Evolutionary conservation across 164 flowering plant genomes (phyloP), one percentile per base, ranked within the genome.

Genomic region (Nymphaea colorata): DNA sequence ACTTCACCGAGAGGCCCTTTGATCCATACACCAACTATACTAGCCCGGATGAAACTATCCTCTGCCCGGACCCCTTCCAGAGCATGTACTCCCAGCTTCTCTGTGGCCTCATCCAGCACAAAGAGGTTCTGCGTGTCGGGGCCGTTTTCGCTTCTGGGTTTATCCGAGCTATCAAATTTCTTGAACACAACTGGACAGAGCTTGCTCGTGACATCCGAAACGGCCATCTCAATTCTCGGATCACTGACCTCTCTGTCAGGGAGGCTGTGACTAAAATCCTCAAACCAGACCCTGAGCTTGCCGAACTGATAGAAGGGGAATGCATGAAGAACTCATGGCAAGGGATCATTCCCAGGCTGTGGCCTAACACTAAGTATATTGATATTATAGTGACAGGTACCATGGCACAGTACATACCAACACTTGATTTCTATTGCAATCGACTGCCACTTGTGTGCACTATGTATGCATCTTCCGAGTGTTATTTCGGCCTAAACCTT

Each of bases 371-470:
- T 0, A 94, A 86, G 82, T 94, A 91, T 73, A 83, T 94, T 51
- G 96, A 94, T 76, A 97, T 94, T 43, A 94, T 91, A 44, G 96
- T 91, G 69, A 94, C 98, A 0, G 98, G 98, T 61, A 88, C 98
- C 68, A 94, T 94, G 97, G 90, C 98, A 15, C 98, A 94, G 78
- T 94, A 94, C 70, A 91, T 88, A 41, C 91, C 96, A 1, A 91
- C 86, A 2, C 87, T 94, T 4, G 95, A 94, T 70, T 87, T 85
- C 67, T 94, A 94, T 61, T 86, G 97, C 79, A 85, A 88, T 76
- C 90, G 87, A 17, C 82, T 94, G 8, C 98, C 98, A 10, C 79
- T 91, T 4, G 95, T 92, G 0, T 94, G 96, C 79, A 90, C 98
- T 45, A 91, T 94, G 96, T 94, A 94, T 73, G 98, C 95, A 1